Evolutionary conservation across 768 basidiomycete species (phyloP).

Genomic region (Trametes maxima): DNA sequence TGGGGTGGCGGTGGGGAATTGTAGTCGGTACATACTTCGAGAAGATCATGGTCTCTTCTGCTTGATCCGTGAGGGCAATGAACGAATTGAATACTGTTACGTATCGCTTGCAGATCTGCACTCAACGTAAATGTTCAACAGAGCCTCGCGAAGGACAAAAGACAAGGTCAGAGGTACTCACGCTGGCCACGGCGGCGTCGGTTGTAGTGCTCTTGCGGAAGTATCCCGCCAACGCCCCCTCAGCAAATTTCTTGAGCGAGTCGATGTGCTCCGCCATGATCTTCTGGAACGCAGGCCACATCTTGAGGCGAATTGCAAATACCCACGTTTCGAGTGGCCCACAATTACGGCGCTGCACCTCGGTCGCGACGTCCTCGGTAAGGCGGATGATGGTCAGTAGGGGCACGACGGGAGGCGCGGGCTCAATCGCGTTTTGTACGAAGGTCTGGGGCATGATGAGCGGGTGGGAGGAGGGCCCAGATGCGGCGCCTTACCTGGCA

Average conservation of each 20-base stretch:
- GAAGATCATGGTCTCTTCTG: conserved; percentile 96
- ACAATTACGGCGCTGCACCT: conserved; percentile 77
- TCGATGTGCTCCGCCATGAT: conserved; percentile 84
- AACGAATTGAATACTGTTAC: conserved; percentile 80
- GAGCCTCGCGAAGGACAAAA: not conserved
- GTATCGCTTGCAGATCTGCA: conserved; percentile 76
- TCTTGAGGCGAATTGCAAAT: conserved; percentile 75
- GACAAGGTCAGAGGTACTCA: conserved; percentile 10
- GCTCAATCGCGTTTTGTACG: conserved; percentile 66
- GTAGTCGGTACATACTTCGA: conserved; percentile 63
- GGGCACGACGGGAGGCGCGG: conserved; percentile 71
- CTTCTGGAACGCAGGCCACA: conserved; percentile 96
- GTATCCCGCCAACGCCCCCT: conserved; percentile 63
- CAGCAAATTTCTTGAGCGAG: conserved; percentile 78
- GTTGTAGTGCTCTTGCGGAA: conserved; percentile 65
- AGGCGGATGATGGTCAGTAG: conserved; percentile 91
- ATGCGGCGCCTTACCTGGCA: conserved; percentile 55
- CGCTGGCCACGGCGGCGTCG: conserved; percentile 58
- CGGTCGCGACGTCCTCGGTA: conserved; percentile 75
- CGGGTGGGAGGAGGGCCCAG: not conserved
- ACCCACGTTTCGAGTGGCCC: conserved; percentile 81
- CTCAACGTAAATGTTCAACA: not conserved
- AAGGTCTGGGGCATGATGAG: conserved; percentile 54
- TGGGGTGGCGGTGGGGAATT: not conserved
- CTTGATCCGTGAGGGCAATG: conserved; percentile 76